A percentile compares a stretch with the other conserved stretches of the same genome.
Evolutionary conservation across 2,329 filamentous ascomycete genomes (phyloP).

Genomic region (Fusarium coicis): DNA sequence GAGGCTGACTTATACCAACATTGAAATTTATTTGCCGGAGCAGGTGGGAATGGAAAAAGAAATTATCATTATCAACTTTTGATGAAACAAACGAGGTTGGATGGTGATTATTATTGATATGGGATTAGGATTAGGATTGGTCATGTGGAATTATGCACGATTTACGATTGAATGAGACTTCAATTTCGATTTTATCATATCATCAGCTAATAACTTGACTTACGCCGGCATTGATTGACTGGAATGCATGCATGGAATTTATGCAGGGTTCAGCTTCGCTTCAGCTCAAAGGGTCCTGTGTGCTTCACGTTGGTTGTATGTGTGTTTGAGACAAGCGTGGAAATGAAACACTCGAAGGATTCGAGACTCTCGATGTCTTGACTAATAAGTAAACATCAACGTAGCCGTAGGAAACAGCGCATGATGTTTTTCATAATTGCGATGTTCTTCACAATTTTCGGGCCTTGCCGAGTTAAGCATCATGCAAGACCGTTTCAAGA

Average conservation of each 20-base stretch:
- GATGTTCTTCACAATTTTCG: slow-evolving; percentile 12
- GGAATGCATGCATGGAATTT: neutral
- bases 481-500: slow-evolving; percentile 30
- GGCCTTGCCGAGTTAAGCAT: slow-evolving; percentile 23
- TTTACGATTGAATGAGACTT: slow-evolving; percentile 29
- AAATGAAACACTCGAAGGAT: slow-evolving; percentile 22
- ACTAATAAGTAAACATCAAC: slow-evolving; percentile 3
- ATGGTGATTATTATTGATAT: neutral
- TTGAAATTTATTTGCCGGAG: slow-evolving; percentile 15
- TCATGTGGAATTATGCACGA: slow-evolving; percentile 16
- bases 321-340: slow-evolving; percentile 27
- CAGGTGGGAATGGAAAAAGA: slow-evolving; percentile 13
- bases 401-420: neutral
- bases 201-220: neutral
- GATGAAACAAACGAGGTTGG: neutral
- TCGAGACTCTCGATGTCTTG: slow-evolving; percentile 9
- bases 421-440: slow-evolving; percentile 9
- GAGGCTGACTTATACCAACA: slow-evolving; percentile 9
- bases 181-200: neutral
- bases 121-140: neutral
- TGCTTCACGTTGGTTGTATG: slow-evolving; percentile 11
- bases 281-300: neutral
- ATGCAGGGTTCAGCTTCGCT: slow-evolving; percentile 8
- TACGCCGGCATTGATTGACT: neutral
- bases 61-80: neutral